Evolutionary conservation across 768 basidiomycete species (phyloP), one percentile per base, ranked within the genome.

Genomic region (Hemileccinum rubropunctum): DNA sequence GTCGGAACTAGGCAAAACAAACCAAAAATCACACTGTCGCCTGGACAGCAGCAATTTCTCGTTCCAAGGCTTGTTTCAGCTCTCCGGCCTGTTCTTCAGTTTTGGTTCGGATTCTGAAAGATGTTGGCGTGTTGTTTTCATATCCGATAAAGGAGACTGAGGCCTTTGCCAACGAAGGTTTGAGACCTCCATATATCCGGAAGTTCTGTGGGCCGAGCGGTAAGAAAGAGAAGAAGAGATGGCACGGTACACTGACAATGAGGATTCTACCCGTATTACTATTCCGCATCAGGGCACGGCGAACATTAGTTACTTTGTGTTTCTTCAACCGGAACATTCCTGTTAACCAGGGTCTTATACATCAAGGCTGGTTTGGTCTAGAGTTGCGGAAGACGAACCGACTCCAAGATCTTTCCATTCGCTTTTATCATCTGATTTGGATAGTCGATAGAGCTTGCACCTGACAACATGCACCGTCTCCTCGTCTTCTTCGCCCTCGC

Each of bases 401-500:
- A 81, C 61, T 42, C 90, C 89, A 47, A 87, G 60, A 50, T 86
- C 84, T 21, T 67, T 73, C 88, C 88, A 91, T 27, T 75, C 73
- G 35, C 63, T 53, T 47, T 66, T 54, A 51, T 76, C 63, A 52
- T 78, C 76, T 12, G 73, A 70, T 66, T 79, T 82, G 52, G 69
- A 69, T 62, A 90, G 59, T 61, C 76, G 79, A 61, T 73, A 88
- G 21, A 83, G 81, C 64, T 86, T 90, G 42, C 79, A 68, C 63
- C 74, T 80, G 42, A 80, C 72, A 39, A 72, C 67, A 63, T 86
- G 75, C 26, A 70, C 68, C 4, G 86, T 90, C 51, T 82, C 82
- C 60, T 92, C 90, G 35, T 84, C 76, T 62, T 92, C 86, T 68
- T 92, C 90, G 26, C 90, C 90, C 58, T 84, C 84, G 11, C 90